Conservation (phyloP, 73 alveolate species). For the Tetrahymena borealis region DNA sequence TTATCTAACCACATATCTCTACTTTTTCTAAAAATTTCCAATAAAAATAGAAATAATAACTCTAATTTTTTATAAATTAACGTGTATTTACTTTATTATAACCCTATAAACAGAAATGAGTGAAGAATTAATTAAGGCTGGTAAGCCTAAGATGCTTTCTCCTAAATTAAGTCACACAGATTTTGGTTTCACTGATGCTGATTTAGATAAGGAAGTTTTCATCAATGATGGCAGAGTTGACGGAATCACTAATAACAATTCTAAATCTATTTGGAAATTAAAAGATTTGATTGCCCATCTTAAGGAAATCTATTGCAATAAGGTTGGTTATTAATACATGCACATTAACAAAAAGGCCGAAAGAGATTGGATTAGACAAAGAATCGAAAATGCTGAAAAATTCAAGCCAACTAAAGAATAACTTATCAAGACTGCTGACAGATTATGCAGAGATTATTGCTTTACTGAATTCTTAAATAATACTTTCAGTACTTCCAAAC, state of each 20-base stretch:
- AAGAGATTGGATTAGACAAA: conserved; percentile 76
- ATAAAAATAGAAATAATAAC: too few relatives aligned
- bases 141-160: not conserved
- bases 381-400: conserved; percentile 56
- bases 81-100: too few relatives aligned
- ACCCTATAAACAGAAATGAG: not conserved
- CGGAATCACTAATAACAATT: conserved; percentile 14
- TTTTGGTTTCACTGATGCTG: conserved; percentile 61
- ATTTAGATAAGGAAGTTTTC: conserved; percentile 67
- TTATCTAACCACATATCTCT: too few relatives aligned
- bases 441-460: conserved; percentile 61
- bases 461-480: conserved; percentile 61
- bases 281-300: conserved; percentile 63
- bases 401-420: conserved; percentile 55
- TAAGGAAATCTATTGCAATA: conserved; percentile 68
- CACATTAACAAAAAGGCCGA: conserved; percentile 66
- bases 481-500: conserved; percentile 86
- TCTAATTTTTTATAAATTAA: too few relatives aligned
- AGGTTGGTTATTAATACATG: conserved; percentile 76
- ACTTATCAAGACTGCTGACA: conserved; percentile 40
- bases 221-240: conserved; percentile 36
- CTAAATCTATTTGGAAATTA: conserved; percentile 51
- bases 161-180: not conserved
- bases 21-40: too few relatives aligned
- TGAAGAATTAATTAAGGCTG: not conserved